Evolutionary conservation across 2,329 filamentous ascomycete genomes (phyloP).

Genomic region (Xylaria sp.): DNA sequence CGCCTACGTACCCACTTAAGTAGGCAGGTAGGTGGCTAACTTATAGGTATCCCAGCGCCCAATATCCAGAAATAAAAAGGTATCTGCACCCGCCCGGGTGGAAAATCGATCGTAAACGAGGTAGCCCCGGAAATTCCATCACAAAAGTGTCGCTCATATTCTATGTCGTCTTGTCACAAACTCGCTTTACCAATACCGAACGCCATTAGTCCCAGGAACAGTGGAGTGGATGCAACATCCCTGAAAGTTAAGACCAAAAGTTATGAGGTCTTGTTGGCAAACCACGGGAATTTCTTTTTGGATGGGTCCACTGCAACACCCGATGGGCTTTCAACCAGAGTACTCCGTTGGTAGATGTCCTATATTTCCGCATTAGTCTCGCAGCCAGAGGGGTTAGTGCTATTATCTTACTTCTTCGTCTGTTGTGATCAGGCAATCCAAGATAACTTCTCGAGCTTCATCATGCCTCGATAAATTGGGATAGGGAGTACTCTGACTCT

Average conservation of each 20-base stretch:
- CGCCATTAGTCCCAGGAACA: constrained; percentile 31
- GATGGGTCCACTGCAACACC: constrained; percentile 59
- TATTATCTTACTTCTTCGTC: constrained; percentile 81
- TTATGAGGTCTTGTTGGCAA: constrained; percentile 57
- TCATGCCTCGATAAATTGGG: constrained; percentile 76
- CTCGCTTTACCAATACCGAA: constrained; percentile 34
- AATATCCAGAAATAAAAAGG: constrained; percentile 5
- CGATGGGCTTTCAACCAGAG: constrained; percentile 66
- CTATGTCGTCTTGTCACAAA: constrained; percentile 29
- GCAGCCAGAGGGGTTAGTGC: background rate
- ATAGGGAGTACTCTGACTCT: constrained; percentile 88
- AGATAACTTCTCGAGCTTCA: constrained; percentile 76
- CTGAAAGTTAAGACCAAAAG: constrained; percentile 15
- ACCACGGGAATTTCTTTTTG: constrained; percentile 76
- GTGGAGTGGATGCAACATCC: constrained; percentile 17
- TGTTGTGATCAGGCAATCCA: constrained; percentile 82
- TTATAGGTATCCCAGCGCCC: constrained; percentile 2
- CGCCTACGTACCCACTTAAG: background rate
- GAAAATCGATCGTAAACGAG: constrained; percentile 20
- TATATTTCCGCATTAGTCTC: constrained; percentile 48
- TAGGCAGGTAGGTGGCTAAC: background rate
- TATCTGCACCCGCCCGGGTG: constrained; percentile 14
- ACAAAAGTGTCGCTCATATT: constrained; percentile 31
- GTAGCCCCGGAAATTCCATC: constrained; percentile 20
- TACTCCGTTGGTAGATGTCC: constrained; percentile 73